Evolutionary conservation across 1,284 basidiomycete species (phyloP).

Genomic region (Cryptococcus amylolentus): DNA sequence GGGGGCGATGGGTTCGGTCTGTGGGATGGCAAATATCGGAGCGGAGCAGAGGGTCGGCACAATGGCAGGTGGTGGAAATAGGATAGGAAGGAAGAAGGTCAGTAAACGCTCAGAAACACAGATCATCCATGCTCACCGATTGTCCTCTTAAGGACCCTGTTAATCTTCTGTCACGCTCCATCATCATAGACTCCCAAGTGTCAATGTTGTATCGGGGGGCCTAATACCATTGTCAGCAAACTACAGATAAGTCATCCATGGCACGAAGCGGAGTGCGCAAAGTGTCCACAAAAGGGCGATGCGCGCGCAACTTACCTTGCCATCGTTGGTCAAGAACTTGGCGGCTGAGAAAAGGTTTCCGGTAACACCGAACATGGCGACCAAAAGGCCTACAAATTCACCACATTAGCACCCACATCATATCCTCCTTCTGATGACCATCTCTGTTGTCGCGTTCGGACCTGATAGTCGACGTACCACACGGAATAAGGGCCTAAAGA

Average conservation of each 20-base stretch:
- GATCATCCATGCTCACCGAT: slow-evolving; percentile 56
- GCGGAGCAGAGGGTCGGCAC: background rate
- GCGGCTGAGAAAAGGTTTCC: slow-evolving; percentile 79
- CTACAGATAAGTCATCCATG: background rate
- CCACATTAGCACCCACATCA: background rate
- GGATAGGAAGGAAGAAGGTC: background rate
- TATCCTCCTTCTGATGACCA: background rate
- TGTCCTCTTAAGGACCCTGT: slow-evolving; percentile 86
- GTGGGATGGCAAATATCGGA: background rate
- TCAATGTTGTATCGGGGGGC: slow-evolving; percentile 78
- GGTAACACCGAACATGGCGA: slow-evolving; percentile 80
- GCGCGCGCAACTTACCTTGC: slow-evolving; percentile 63
- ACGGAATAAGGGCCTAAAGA: slow-evolving; percentile 75
- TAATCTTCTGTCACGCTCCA: slow-evolving; percentile 78
- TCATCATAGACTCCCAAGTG: slow-evolving; percentile 91
- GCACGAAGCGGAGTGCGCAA: background rate
- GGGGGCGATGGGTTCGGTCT: slow-evolving; percentile 72
- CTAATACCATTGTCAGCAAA: slow-evolving; percentile 50
- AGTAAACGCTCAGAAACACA: background rate
- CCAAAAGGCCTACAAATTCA: slow-evolving; percentile 64
- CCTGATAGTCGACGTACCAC: slow-evolving; percentile 58
- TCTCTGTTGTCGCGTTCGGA: background rate
- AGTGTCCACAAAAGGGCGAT: background rate
- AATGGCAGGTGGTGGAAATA: background rate
- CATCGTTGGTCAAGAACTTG: slow-evolving; percentile 74